Evolutionary conservation across 2,329 filamentous ascomycete genomes (phyloP), one percentile per base, ranked within the genome.

Genomic region (Cercospora sojina): DNA sequence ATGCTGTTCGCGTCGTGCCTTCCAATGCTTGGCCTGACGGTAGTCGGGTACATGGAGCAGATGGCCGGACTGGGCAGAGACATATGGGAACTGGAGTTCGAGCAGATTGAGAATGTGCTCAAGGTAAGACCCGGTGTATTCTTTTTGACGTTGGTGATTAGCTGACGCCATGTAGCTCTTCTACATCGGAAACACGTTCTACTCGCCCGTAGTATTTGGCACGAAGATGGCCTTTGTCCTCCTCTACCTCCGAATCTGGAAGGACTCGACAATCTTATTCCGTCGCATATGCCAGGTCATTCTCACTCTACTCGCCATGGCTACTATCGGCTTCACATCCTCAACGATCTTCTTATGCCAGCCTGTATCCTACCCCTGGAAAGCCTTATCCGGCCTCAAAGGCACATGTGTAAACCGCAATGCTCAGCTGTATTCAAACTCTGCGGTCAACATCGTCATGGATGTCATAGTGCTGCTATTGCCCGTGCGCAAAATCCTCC

Each of bases 221-320:
- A 60, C 69, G 25, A 70, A 70, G 53, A 64, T 70, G 38, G 69
- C 69, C 5, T 64, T 70, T 5, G 62, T 69, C 18, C 57, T 70
- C 23, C 63, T 69, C 3, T 69, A 70, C 55, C 63, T 70, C 25
- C 67, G 67, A 3, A 67, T 70, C 56, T 70, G 69, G 69, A 69
- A 65, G 18, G 65, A 58, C 16, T 65, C 65, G 7, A 57, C 64
- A 2, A 64, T 66, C 10, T 66, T 61, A n/a, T 69, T 70, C 12
- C 59, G 69, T 12, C 29, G 65, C 49, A 35, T 55, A n/a, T 69
- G 69, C 57, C 68, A 67, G 65, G 35, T 58, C 25, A 65, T 64
- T 12, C 65, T 70, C 20, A 63, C 27, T 6, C 29, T 67, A 16
- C 55, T 69, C 27, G 55, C 65, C 16, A 27, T 64, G 18, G 67